These are phyloP conservation scores for Rhododendron simsii DNA, from an alignment of 148 eudicot genomes.

Conservation along the genomic window DNA sequence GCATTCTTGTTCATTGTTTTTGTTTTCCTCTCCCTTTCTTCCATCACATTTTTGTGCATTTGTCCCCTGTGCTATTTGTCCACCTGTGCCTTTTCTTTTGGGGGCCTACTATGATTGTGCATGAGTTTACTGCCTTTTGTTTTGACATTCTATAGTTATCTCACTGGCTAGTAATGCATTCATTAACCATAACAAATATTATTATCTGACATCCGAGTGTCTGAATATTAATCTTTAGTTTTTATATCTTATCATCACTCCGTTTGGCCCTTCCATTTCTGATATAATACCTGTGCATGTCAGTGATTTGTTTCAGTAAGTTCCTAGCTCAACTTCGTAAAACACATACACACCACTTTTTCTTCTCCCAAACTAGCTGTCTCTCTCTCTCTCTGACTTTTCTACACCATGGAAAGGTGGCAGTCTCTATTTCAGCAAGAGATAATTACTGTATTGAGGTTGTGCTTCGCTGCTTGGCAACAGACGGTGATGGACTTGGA, in stretches of 20 bases:
- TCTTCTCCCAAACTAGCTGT: neutral
- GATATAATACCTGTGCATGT: neutral
- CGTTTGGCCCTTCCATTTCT: neutral
- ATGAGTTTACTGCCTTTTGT: neutral
- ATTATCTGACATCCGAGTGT: neutral
- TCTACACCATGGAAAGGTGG: conserved; percentile 43
- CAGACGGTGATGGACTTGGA: conserved; percentile 82
- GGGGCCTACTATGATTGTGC: neutral
- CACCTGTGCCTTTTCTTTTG: neutral
- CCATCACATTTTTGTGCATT: neutral
- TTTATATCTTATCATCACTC: neutral
- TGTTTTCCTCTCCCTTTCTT: neutral
- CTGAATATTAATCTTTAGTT: neutral
- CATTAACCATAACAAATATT: neutral
- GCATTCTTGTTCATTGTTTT: neutral
- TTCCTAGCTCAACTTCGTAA: neutral
- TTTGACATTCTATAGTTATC: neutral
- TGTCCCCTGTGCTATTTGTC: neutral
- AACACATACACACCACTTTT: neutral
- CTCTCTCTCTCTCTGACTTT: conserved; percentile 1
- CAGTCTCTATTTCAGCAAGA: conserved; percentile 50
- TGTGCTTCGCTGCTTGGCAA: conserved; percentile 73
- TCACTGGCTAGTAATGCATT: neutral
- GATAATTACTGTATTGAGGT: conserved; percentile 66
- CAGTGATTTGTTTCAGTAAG: neutral